These are phyloP conservation scores for Mycena maculata DNA, from an alignment of 768 basidiomycete species.

Conservation along the genomic window DNA sequence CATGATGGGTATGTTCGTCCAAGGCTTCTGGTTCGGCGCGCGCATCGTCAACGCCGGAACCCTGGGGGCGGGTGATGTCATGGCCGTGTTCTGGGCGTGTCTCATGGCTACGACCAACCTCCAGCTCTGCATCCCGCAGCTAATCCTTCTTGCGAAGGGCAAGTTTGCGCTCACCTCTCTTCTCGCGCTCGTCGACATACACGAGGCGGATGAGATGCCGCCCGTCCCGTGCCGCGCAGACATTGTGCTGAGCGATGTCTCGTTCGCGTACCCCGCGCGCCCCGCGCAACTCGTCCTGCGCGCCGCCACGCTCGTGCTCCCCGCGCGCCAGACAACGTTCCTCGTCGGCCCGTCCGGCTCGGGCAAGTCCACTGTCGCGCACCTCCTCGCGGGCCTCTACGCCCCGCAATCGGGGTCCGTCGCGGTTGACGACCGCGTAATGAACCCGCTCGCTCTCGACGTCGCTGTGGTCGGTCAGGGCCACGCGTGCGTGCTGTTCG, in stretches of 20 bases:
- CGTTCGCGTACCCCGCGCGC: slow-evolving; percentile 88
- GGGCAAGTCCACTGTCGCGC: slow-evolving; percentile 92
- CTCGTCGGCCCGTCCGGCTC: slow-evolving; percentile 93
- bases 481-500: slow-evolving; percentile 80
- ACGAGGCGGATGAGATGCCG: slow-evolving; percentile 46
- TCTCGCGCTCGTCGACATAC: slow-evolving; percentile 65
- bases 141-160: slow-evolving; percentile 83
- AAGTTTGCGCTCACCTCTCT: slow-evolving; percentile 84
- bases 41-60: slow-evolving; percentile 86
- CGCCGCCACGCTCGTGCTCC: slow-evolving; percentile 74
- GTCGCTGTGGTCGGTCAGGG: slow-evolving; percentile 85
- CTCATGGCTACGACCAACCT: slow-evolving; percentile 89
- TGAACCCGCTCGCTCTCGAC: slow-evolving; percentile 76
- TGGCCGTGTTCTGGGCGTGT: slow-evolving; percentile 99
- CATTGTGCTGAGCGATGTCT: slow-evolving; percentile 76
- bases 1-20: slow-evolving; percentile 93
- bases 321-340: slow-evolving; percentile 85
- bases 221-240: slow-evolving; percentile 70
- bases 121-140: slow-evolving; percentile 87
- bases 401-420: slow-evolving; percentile 71
- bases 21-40: slow-evolving; percentile 96
- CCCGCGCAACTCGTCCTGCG: slow-evolving; percentile 75
- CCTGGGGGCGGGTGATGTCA: slow-evolving; percentile 79
- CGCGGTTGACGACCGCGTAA: slow-evolving; percentile 83
- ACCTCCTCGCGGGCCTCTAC: slow-evolving; percentile 87